Conservation (phyloP, 2,329 filamentous ascomycete species). For the Periconia digitata region DNA sequence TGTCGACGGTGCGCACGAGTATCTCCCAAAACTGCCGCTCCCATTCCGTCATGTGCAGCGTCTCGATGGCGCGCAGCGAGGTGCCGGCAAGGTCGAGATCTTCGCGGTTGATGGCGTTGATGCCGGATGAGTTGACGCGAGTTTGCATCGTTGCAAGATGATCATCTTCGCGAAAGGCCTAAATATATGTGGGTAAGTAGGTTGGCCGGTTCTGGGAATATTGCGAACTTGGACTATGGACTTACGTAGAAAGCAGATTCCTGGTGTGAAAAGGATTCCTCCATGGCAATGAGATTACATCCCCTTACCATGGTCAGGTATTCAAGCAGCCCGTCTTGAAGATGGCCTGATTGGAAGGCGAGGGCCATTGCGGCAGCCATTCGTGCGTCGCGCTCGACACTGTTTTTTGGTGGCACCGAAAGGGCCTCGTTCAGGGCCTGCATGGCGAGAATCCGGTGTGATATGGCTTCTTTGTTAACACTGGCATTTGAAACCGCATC, state of each 20-base stretch:
- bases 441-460: slow-evolving; percentile 67
- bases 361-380: slow-evolving; percentile 42
- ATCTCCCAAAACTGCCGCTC: slow-evolving; percentile 31
- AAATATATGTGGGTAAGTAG: background rate
- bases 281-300: slow-evolving; percentile 37
- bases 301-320: slow-evolving; percentile 43
- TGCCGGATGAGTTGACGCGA: slow-evolving; percentile 22
- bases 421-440: slow-evolving; percentile 46
- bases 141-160: slow-evolving; percentile 35
- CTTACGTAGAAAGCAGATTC: slow-evolving; percentile 35
- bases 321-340: slow-evolving; percentile 40
- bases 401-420: slow-evolving; percentile 34
- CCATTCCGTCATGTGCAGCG: slow-evolving; percentile 30
- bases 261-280: slow-evolving; percentile 18
- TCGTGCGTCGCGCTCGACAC: slow-evolving; percentile 38
- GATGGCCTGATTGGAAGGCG: slow-evolving; percentile 42
- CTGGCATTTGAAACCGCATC: slow-evolving; percentile 52
- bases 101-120: slow-evolving; percentile 22
- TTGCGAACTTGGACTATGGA: no score
- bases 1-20: slow-evolving; percentile 26
- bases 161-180: slow-evolving; percentile 35
- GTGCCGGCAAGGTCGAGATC: slow-evolving; percentile 34
- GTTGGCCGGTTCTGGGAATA: background rate
- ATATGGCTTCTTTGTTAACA: slow-evolving; percentile 61
- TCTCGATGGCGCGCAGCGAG: slow-evolving; percentile 28